A percentile compares a stretch with the other conserved stretches of the same genome.
Evolutionary conservation across 2,329 filamentous ascomycete genomes (phyloP).

Genomic region (Botryotinia calthae): DNA sequence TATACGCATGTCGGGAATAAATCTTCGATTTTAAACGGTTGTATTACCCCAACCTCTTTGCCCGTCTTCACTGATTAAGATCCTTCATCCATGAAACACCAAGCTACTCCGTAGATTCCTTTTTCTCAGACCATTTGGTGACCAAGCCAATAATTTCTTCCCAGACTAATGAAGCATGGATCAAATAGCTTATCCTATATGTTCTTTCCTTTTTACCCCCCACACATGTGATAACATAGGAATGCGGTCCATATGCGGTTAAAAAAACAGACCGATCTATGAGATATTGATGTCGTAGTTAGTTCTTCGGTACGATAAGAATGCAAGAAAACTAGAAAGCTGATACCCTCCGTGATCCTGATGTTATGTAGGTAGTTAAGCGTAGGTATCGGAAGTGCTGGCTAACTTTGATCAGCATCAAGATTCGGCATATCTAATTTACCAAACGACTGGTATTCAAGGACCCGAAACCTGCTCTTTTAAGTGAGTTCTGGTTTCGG

Average conservation of each 20-base stretch:
- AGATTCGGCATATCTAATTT: constrained; percentile 6
- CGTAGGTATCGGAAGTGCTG: background rate
- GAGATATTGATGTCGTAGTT: background rate
- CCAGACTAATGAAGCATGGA: background rate
- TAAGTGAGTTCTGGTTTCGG: background rate
- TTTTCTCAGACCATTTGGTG: background rate
- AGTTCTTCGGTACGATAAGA: background rate
- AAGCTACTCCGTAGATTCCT: background rate
- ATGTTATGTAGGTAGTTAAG: background rate
- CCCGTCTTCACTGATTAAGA: background rate
- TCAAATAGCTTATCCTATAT: background rate
- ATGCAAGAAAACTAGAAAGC: background rate
- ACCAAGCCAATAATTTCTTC: background rate
- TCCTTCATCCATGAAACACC: constrained; percentile 6
- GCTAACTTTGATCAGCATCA: background rate
- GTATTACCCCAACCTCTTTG: constrained; percentile 6
- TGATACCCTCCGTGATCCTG: background rate
- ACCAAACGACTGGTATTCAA: constrained; percentile 14
- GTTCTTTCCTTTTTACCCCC: background rate
- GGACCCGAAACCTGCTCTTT: background rate
- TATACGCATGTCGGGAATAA: background rate
- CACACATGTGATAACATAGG: background rate
- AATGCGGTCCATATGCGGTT: background rate
- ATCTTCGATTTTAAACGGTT: background rate
- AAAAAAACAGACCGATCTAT: background rate